Percentiles rank a stretch among this genome's conserved stretches.
Conservation (phyloP, 2,329 filamentous ascomycete genomes). For the Scedosporium minutisporum region DNA sequence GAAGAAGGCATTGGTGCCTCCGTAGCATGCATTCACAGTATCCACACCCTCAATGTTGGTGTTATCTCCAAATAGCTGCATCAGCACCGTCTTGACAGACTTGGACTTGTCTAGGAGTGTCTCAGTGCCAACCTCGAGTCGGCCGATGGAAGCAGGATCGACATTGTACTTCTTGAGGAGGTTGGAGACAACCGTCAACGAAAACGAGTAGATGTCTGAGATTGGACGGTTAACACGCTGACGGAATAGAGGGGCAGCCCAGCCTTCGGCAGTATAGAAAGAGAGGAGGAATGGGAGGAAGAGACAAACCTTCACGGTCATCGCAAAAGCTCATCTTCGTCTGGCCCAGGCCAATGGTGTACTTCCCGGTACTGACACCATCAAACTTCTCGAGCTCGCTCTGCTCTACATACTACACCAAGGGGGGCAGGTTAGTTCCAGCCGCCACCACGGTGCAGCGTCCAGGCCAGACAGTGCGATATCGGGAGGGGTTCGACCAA, state of each 20-base stretch:
- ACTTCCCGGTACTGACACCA: conserved; percentile 72
- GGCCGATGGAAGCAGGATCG: conserved; percentile 67
- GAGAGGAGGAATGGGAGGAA: conserved; percentile 7
- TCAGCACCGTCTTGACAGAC: conserved; percentile 79
- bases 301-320: conserved; percentile 66
- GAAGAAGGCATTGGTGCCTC: conserved; percentile 75
- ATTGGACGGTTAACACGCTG: conserved; percentile 12
- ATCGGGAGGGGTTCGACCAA: conserved; percentile 30
- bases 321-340: conserved; percentile 91
- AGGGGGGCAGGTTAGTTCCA: not conserved
- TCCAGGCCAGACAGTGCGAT: not conserved
- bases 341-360: conserved; percentile 85
- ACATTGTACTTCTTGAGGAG: conserved; percentile 77
- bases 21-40: conserved; percentile 78
- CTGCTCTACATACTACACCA: conserved; percentile 69
- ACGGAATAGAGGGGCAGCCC: conserved; percentile 4
- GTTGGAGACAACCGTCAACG: conserved; percentile 67
- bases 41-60: conserved; percentile 77
- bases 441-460: not conserved
- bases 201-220: conserved; percentile 78
- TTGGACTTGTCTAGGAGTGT: conserved; percentile 84
- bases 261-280: conserved; percentile 1
- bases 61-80: conserved; percentile 80
- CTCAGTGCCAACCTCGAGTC: conserved; percentile 78
- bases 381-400: conserved; percentile 77